These are phyloP conservation scores for Stemphylium lycopersici DNA, from an alignment of 2,329 filamentous ascomycete species.

Conservation along the genomic window DNA sequence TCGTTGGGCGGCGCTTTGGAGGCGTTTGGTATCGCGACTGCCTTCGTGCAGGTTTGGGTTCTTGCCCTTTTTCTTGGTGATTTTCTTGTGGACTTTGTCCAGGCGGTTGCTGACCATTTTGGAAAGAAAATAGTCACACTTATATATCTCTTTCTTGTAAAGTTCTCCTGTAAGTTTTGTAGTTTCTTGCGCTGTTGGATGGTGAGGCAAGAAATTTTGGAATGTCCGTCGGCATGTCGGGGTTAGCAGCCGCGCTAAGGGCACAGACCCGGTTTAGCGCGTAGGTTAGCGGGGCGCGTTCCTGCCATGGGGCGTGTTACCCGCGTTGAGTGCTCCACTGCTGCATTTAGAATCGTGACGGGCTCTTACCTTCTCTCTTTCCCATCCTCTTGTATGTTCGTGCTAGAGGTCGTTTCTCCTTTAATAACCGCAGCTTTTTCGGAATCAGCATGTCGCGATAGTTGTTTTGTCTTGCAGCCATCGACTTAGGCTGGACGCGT, in stretches of 20 bases:
- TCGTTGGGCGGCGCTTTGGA: conserved; percentile 78
- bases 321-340: conserved; percentile 27
- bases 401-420: conserved; percentile 9
- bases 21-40: conserved; percentile 81
- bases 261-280: conserved; percentile 2
- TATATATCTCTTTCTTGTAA: no score
- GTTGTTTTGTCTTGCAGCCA: conserved; percentile 14
- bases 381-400: conserved; percentile 1
- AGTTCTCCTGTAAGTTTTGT: not conserved
- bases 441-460: conserved; percentile 29
- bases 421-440: not conserved
- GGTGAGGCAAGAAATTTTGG: conserved; percentile 33
- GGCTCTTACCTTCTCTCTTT: conserved; percentile 3
- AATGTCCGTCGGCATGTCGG: conserved; percentile 20
- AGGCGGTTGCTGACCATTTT: conserved; percentile 63
- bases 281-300: conserved; percentile 29
- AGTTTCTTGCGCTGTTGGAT: no score
- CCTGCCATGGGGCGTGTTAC: conserved; percentile 18
- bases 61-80: conserved; percentile 82
- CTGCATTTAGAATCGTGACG: conserved; percentile 19
- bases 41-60: conserved; percentile 82
- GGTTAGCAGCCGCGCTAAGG: conserved; percentile 16
- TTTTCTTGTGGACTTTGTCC: conserved; percentile 85
- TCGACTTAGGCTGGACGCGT: conserved; percentile 34
- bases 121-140: no score